phyloP scores from a whole-genome alignment of 345 rosid genomes.

The Stellera chamaejasme region DNA sequence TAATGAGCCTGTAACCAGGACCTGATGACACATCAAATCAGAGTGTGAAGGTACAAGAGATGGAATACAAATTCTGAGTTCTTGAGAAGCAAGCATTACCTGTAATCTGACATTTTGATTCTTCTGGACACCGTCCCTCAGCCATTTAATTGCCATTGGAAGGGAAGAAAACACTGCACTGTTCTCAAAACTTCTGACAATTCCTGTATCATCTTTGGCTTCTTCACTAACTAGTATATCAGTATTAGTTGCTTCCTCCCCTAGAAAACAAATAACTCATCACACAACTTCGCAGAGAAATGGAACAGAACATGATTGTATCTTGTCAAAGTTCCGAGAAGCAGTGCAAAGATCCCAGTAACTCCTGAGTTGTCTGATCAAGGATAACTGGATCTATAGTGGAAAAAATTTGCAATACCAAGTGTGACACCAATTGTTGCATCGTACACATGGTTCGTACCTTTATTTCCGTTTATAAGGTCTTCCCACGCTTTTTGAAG shows the following conservation, averaged over 20 bases:
- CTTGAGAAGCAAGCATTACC: slow-evolving; percentile 32
- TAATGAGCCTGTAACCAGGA: slow-evolving; percentile 81
- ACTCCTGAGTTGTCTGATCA: too few species aligned
- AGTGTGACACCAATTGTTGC: too few species aligned
- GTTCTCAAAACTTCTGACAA: slow-evolving; percentile 37
- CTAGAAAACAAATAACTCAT: slow-evolving; percentile 15
- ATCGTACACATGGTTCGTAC: slow-evolving; percentile 16
- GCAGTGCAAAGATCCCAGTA: too few species aligned
- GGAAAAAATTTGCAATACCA: too few species aligned
- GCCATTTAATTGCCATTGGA: slow-evolving; percentile 85
- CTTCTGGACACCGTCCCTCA: slow-evolving; percentile 55
- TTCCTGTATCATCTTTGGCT: slow-evolving; percentile 33
- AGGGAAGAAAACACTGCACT: slow-evolving; percentile 79
- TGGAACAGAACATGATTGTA: slow-evolving; percentile 1
- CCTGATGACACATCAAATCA: slow-evolving; percentile 29
- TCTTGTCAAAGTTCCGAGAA: not conserved
- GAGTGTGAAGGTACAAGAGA: not conserved
- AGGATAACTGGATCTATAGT: too few species aligned
- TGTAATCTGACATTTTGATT: slow-evolving; percentile 55
- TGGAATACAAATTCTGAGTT: not conserved
- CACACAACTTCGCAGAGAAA: slow-evolving; percentile 3
- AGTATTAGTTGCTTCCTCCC: slow-evolving; percentile 31
- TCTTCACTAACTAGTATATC: slow-evolving; percentile 37
- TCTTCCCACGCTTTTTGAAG: slow-evolving; percentile 81
- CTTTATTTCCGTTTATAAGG: slow-evolving; percentile 46